Percentiles rank a stretch among this genome's conserved stretches.
phyloP scores from a whole-genome alignment of 2,329 filamentous ascomycete genomes.

The Colletotrichum tanaceti region DNA sequence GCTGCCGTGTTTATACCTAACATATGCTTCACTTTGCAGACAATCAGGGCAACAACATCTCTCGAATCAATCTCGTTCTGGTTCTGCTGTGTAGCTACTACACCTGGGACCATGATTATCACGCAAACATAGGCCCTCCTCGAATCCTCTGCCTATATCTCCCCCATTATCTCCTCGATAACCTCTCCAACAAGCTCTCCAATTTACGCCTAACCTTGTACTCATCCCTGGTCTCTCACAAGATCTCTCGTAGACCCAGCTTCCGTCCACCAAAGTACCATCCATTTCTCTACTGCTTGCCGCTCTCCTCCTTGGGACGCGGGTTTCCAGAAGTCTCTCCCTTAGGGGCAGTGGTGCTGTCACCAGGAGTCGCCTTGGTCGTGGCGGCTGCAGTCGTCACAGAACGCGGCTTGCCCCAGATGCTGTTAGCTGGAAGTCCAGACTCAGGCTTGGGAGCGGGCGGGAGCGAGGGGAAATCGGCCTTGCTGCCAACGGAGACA shows the following conservation, averaged over 20 bases:
- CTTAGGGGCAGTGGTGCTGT: background rate
- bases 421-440: conserved; percentile 8
- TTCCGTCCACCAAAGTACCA: background rate
- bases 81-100: background rate
- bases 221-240: background rate
- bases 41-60: background rate
- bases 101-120: background rate
- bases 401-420: conserved; percentile 24
- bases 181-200: conserved; percentile 25
- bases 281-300: conserved; percentile 15
- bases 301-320: background rate
- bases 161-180: conserved; percentile 1
- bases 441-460: conserved; percentile 5
- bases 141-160: conserved; percentile 1
- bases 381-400: background rate
- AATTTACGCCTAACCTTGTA: conserved; percentile 11
- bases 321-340: background rate
- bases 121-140: conserved; percentile 4
- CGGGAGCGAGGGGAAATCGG: conserved; percentile 46
- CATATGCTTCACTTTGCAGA: background rate
- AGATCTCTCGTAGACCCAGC: background rate
- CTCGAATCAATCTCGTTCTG: conserved; percentile 4
- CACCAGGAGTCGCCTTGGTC: background rate
- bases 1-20: background rate
- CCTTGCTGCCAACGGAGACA: conserved; percentile 30